Conservation (phyloP, 2,329 filamentous ascomycete genomes). For the Pseudocercospora pini-densiflorae region DNA sequence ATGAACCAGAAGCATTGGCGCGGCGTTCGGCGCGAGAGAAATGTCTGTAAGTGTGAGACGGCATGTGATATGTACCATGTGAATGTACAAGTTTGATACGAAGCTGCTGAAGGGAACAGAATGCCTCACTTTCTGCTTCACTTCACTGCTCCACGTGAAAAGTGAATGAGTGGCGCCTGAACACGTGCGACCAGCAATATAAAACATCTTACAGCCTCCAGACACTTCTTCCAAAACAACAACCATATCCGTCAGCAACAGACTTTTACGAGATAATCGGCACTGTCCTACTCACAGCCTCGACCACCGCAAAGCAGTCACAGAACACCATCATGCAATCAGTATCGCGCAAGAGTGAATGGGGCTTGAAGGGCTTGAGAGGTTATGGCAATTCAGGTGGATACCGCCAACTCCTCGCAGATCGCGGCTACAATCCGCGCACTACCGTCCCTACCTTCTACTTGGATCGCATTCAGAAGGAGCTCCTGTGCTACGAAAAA, state of each 20-base stretch:
- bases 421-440: neutral
- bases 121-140: neutral
- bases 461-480: neutral
- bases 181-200: neutral
- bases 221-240: neutral
- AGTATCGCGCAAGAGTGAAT: neutral
- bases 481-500: neutral
- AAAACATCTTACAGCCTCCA: too few relatives aligned
- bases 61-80: neutral
- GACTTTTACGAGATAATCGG: too few relatives aligned
- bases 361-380: neutral
- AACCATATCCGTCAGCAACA: neutral
- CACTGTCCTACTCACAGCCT: neutral
- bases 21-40: conserved; percentile 1
- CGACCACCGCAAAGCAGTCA: neutral
- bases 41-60: conserved; percentile 6
- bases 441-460: neutral
- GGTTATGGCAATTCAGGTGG: too few relatives aligned
- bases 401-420: neutral
- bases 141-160: neutral
- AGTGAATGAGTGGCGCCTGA: neutral
- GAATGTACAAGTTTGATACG: neutral
- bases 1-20: conserved; percentile 8
- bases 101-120: neutral
- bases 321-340: neutral